These are phyloP conservation scores for Calocybe gangraenosa DNA, from an alignment of 768 basidiomycete genomes.

Conservation along the genomic window DNA sequence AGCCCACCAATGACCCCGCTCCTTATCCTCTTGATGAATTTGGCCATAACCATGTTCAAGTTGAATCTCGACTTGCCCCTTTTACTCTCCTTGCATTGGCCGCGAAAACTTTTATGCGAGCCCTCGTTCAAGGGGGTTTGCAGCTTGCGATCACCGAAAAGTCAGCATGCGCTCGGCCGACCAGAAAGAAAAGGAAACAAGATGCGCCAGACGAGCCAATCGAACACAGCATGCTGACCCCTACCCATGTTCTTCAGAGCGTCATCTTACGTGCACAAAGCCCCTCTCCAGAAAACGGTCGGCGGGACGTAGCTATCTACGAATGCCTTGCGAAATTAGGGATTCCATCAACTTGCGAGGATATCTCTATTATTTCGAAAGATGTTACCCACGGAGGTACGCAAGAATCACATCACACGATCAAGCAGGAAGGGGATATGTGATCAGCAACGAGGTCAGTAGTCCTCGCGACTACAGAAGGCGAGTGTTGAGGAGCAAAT, in stretches of 20 bases:
- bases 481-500: no score
- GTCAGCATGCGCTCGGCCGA: conserved; percentile 11
- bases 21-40: conserved; percentile 25
- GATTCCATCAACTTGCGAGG: conserved; percentile 11
- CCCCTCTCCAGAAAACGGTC: conserved; percentile 4
- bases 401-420: no score
- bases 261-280: conserved; percentile 26
- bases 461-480: no score
- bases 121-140: conserved; percentile 33
- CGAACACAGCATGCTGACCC: conserved; percentile 30
- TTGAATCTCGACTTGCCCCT: conserved; percentile 36
- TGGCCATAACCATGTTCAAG: conserved; percentile 21
- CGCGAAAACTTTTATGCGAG: conserved; percentile 28
- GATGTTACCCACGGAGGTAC: no score
- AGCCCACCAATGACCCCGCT: conserved; percentile 5
- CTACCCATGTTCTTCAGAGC: conserved; percentile 40
- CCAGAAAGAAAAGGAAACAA: conserved; percentile 16
- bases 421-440: no score
- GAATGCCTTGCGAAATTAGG: conserved; percentile 28
- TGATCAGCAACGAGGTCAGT: no score
- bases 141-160: conserved; percentile 32
- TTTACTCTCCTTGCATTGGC: conserved; percentile 35
- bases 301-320: conserved; percentile 20
- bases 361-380: neutral
- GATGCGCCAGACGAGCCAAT: conserved; percentile 13